Conservation (phyloP, 2,329 filamentous ascomycete species). For the Chaetomium olivaceum region DNA sequence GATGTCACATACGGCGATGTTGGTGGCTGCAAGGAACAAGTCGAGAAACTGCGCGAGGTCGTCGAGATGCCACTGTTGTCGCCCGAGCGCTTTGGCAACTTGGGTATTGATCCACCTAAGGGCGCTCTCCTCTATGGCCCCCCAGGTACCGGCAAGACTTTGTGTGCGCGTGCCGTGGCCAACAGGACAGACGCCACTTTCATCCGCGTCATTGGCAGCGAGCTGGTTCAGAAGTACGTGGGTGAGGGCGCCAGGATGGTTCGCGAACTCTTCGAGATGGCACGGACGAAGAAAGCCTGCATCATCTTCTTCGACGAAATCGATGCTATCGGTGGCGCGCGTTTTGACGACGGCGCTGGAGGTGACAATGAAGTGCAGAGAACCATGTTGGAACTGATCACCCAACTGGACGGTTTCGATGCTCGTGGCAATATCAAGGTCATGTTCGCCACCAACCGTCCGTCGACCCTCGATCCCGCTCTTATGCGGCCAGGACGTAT, state of each 20-base stretch:
- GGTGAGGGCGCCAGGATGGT: conserved; percentile 99
- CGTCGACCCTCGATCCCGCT: conserved; percentile 92
- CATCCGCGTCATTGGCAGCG: conserved; percentile 96
- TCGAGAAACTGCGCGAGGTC: conserved; percentile 97
- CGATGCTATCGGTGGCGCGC: conserved; percentile 90
- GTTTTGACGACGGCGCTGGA: conserved; percentile 94
- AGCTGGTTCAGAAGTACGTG: conserved; percentile 98
- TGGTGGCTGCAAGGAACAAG: conserved; percentile 98
- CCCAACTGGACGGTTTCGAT: conserved; percentile 94
- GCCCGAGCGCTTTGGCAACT: conserved; percentile 93
- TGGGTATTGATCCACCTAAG: conserved; percentile 99
- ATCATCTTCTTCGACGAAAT: conserved; percentile 99
- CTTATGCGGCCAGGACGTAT: conserved; percentile 97
- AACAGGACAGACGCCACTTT: conserved; percentile 98
- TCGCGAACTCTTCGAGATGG: conserved; percentile 98
- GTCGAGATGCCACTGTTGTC: conserved; percentile 98
- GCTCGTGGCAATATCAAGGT: conserved; percentile 98
- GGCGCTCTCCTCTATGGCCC: conserved; percentile 95
- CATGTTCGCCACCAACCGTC: conserved; percentile 98
- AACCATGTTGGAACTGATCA: conserved; percentile 98
- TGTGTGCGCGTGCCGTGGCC: conserved; percentile 94
- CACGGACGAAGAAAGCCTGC: conserved; percentile 97
- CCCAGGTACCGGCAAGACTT: conserved; percentile 97
- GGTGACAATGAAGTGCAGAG: conserved; percentile 97
- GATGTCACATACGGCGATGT: conserved; percentile 99